Percentiles rank a stretch among this genome's conserved stretches.
Conservation (phyloP, 805 yeast genomes). For the Kodamaea nitidulidarum region DNA sequence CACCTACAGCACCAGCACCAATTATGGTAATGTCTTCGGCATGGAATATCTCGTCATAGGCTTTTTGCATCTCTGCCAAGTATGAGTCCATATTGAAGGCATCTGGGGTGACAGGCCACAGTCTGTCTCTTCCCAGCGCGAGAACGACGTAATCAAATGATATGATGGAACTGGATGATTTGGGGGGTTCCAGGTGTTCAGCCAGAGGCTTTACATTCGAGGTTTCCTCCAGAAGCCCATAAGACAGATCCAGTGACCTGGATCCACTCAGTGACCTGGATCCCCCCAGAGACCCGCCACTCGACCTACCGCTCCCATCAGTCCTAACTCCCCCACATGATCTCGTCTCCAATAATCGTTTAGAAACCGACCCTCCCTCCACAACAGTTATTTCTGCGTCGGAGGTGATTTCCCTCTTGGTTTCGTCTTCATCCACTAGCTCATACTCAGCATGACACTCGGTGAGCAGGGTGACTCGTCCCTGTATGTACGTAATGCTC, state of each 20-base stretch:
- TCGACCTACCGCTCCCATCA: neutral
- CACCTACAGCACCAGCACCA: constrained; percentile 44
- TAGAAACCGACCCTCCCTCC: too few relatives aligned
- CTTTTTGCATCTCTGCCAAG: constrained; percentile 39
- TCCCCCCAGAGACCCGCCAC: too few relatives aligned
- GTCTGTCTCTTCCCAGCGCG: constrained; percentile 49
- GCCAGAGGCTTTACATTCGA: too few relatives aligned
- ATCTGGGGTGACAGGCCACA: constrained; percentile 54
- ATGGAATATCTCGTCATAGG: constrained; percentile 25
- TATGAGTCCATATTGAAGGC: constrained; percentile 35
- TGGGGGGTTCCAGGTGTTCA: too few relatives aligned
- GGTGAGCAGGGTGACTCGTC: constrained; percentile 23
- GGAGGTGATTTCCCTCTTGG: too few relatives aligned
- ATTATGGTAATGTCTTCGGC: constrained; percentile 40
- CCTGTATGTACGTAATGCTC: constrained; percentile 29
- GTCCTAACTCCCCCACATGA: too few relatives aligned
- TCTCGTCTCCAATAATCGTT: too few relatives aligned
- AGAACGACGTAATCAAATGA: constrained; percentile 45
- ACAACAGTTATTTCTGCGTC: too few relatives aligned
- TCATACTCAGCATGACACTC: constrained; percentile 11
- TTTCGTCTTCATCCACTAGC: constrained; percentile 4
- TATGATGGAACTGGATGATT: constrained; percentile 9
- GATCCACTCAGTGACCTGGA: too few relatives aligned
- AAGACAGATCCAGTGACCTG: too few relatives aligned
- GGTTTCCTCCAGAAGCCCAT: too few relatives aligned